Evolutionary conservation across 1,284 basidiomycete genomes (phyloP).

Genomic region (Uromyces viciae-fabae): DNA sequence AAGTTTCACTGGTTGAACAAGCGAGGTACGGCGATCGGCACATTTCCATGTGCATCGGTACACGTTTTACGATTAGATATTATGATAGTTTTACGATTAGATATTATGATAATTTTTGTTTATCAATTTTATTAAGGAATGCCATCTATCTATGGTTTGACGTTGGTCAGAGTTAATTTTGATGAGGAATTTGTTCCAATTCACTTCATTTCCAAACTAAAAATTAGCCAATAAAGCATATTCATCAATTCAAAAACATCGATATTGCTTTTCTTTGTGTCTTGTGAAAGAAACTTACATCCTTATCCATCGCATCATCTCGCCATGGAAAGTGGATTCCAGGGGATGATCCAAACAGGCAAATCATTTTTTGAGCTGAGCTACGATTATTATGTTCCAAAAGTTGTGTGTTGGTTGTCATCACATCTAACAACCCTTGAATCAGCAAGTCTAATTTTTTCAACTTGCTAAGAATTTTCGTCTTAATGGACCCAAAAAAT

Average conservation of each 20-base stretch:
- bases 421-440: neutral
- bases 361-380: neutral
- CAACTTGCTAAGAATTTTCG: constrained; percentile 1
- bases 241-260: neutral
- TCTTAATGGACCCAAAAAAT: neutral
- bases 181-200: neutral
- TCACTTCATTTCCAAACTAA: neutral
- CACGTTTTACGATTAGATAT: no score
- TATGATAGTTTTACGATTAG: no score
- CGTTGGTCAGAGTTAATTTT: neutral
- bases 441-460: constrained; percentile 7
- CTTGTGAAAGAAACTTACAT: neutral
- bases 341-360: constrained; percentile 6
- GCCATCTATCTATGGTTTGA: constrained; percentile 1
- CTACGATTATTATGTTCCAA: neutral
- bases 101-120: no score
- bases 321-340: constrained; percentile 3
- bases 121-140: neutral
- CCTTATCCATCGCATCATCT: neutral
- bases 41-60: no score
- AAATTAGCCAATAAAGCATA: neutral
- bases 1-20: no score
- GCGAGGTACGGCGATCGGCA: no score
- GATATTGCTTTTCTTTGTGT: neutral
- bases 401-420: neutral